Evolutionary conservation across 257 asterid genomes (phyloP).

Genomic region (Solanum microdontum): DNA sequence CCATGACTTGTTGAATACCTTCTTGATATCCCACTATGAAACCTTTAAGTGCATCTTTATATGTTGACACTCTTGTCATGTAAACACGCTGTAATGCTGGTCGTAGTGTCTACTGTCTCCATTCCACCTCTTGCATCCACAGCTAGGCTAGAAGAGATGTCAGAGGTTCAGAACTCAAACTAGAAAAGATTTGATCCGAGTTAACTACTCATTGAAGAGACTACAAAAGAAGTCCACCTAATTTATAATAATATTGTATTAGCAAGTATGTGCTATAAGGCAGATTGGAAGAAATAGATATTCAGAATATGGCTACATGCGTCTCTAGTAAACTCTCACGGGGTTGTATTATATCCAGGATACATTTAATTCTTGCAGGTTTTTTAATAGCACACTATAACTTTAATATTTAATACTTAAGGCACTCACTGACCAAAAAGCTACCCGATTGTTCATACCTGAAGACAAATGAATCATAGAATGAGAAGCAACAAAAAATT

Average conservation of each 20-base stretch:
- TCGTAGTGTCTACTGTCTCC: constrained; percentile 72
- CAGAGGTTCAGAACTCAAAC: background rate
- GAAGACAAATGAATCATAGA: background rate
- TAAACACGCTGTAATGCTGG: constrained; percentile 83
- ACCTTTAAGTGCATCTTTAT: constrained; percentile 66
- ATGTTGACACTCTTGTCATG: constrained; percentile 86
- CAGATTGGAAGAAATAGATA: background rate
- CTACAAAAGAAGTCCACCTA: background rate
- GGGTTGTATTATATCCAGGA: background rate
- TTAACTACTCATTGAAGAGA: background rate
- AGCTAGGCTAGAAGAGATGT: constrained; percentile 19
- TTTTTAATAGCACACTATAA: background rate
- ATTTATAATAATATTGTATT: background rate
- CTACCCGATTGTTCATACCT: background rate
- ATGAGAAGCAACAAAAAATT: background rate
- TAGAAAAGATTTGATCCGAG: background rate
- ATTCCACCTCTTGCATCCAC: constrained; percentile 86
- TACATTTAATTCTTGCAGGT: background rate
- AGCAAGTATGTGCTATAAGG: background rate
- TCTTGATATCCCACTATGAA: constrained; percentile 83
- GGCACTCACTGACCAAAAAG: background rate
- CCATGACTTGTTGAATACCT: constrained; percentile 71
- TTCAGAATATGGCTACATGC: background rate
- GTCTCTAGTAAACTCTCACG: background rate
- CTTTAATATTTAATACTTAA: background rate